Evolutionary conservation across 768 basidiomycete species (phyloP).

Genomic region (Lactarius sanguifluus): DNA sequence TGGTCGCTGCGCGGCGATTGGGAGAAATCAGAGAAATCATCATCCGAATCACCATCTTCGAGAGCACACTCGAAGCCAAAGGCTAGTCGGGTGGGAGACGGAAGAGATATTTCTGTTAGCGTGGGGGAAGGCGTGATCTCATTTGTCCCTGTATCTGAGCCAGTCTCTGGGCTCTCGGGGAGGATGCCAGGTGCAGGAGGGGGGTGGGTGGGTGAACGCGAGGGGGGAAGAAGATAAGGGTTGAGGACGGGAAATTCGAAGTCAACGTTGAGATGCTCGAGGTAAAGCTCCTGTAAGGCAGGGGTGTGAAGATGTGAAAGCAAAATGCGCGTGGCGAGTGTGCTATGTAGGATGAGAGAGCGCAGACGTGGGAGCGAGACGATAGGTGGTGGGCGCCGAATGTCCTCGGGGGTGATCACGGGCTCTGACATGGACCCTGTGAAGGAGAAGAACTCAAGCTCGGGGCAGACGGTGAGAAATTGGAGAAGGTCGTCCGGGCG

Average conservation of each 20-base stretch:
- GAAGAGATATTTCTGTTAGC: not conserved
- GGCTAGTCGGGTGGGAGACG: not conserved
- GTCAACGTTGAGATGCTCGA: conserved; percentile 68
- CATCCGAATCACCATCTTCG: conserved; percentile 71
- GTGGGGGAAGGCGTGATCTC: not conserved
- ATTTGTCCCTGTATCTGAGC: not conserved
- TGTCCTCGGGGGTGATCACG: conserved; percentile 35
- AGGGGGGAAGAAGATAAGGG: conserved; percentile 32
- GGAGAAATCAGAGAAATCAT: conserved; percentile 73
- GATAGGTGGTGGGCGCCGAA: conserved; percentile 37
- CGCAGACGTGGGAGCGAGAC: conserved; percentile 59
- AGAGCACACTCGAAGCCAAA: conserved; percentile 28
- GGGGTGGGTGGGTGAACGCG: conserved; percentile 26
- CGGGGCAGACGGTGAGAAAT: conserved; percentile 62
- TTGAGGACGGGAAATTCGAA: conserved; percentile 35
- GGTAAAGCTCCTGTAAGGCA: conserved; percentile 56
- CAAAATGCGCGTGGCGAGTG: conserved; percentile 62
- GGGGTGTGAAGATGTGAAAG: conserved; percentile 67
- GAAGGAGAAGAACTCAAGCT: conserved; percentile 57
- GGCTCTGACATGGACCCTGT: conserved; percentile 52
- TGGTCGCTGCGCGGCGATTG: conserved; percentile 76
- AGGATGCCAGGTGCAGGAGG: not conserved
- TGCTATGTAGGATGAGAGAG: conserved; percentile 54
- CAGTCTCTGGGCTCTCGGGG: not conserved
- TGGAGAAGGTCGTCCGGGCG: conserved; percentile 52